Percentiles rank a stretch among this genome's conserved stretches.
Conservation (phyloP, 441 rosid genomes). For the Gossypium davidsonii region DNA sequence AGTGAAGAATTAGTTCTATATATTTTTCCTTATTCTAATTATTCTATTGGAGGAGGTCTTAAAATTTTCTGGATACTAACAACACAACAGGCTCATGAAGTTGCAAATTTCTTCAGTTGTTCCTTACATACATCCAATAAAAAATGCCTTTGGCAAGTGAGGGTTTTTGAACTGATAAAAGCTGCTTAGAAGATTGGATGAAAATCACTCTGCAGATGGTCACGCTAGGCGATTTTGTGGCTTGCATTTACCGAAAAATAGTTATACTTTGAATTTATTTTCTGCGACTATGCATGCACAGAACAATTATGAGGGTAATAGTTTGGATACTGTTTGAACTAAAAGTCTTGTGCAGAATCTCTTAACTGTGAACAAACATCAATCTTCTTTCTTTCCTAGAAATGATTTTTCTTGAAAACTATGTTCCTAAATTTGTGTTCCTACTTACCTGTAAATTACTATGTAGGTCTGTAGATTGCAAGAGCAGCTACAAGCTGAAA, state of each 20-base stretch:
- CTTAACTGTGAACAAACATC: neutral
- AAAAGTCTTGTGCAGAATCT: neutral
- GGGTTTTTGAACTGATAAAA: neutral
- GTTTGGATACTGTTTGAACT: neutral
- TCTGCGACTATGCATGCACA: neutral
- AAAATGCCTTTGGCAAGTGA: neutral
- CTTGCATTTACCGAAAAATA: neutral
- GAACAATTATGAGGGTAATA: neutral
- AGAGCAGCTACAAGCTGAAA: conserved; percentile 98
- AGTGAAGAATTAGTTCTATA: neutral
- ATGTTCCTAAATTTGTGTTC: neutral
- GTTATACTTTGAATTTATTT: neutral
- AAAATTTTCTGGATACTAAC: neutral
- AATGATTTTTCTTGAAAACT: neutral
- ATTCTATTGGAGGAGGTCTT: neutral
- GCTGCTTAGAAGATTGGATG: conserved; percentile 2
- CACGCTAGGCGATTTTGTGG: neutral
- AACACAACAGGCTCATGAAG: neutral
- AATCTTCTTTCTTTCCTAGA: neutral
- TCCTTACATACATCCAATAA: neutral
- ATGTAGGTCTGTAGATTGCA: conserved; percentile 82
- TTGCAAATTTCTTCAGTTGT: neutral
- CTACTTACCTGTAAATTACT: conserved; percentile 22
- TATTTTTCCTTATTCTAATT: neutral
- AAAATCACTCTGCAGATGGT: neutral